phyloP scores from a whole-genome alignment of 2,329 filamentous ascomycete genomes.

The Biscogniauxia mediterranea region DNA sequence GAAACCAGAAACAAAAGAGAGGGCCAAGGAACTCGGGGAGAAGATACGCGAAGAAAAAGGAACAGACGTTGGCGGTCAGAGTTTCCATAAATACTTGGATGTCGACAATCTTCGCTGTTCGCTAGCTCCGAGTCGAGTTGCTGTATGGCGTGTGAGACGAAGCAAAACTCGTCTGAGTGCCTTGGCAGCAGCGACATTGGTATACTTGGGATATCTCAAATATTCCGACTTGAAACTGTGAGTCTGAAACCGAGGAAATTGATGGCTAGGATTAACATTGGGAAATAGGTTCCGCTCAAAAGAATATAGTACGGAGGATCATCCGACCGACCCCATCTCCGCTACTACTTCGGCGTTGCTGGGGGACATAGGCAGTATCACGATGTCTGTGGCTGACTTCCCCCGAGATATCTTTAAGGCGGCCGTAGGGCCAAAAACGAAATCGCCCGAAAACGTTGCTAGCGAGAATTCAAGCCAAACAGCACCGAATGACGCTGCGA shows the following conservation, averaged over 20 bases:
- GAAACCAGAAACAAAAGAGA: constrained; percentile 56
- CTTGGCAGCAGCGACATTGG: constrained; percentile 68
- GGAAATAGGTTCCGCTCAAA: constrained; percentile 43
- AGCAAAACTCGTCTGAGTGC: constrained; percentile 68
- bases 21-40: constrained; percentile 56
- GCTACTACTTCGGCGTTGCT: constrained; percentile 75
- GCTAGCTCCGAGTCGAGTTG: constrained; percentile 64
- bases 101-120: constrained; percentile 67
- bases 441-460: constrained; percentile 20
- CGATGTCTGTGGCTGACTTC: constrained; percentile 79
- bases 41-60: constrained; percentile 68
- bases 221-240: constrained; percentile 73
- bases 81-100: constrained; percentile 70
- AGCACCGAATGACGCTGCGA: constrained; percentile 9
- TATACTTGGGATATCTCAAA: constrained; percentile 61
- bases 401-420: constrained; percentile 55
- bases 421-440: constrained; percentile 19
- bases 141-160: constrained; percentile 72
- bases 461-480: constrained; percentile 9
- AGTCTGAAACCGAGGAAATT: constrained; percentile 32
- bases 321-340: constrained; percentile 76
- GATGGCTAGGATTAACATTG: constrained; percentile 15
- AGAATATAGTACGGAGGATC: constrained; percentile 76
- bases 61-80: constrained; percentile 60
- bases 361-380: constrained; percentile 77